Conservation (phyloP, 1,139 yeast species). For the Taphrina deformans region DNA sequence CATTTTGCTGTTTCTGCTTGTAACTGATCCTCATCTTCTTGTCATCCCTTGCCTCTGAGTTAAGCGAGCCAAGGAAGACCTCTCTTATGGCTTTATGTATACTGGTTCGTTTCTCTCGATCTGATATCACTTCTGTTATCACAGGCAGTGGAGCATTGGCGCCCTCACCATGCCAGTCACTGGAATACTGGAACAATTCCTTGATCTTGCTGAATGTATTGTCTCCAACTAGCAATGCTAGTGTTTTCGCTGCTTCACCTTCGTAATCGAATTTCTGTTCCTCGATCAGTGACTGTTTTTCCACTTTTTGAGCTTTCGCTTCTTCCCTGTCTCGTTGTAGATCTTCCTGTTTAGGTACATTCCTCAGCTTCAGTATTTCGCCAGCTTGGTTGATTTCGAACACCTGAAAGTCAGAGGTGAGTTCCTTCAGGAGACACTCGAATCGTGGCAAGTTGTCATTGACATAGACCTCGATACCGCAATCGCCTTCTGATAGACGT, state of each 20-base stretch:
- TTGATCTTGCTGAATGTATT: constrained; percentile 58
- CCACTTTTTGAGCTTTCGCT: constrained; percentile 47
- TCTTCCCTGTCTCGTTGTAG: constrained; percentile 49
- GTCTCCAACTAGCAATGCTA: constrained; percentile 53
- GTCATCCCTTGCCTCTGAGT: constrained; percentile 71
- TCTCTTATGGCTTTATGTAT: constrained; percentile 75
- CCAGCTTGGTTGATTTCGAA: constrained; percentile 23
- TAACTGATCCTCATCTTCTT: constrained; percentile 46
- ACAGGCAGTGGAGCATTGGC: constrained; percentile 22
- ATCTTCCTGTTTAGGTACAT: constrained; percentile 53
- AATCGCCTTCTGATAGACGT: constrained; percentile 51
- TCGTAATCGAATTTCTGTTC: constrained; percentile 33
- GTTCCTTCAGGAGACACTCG: constrained; percentile 57
- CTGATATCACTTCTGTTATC: constrained; percentile 46
- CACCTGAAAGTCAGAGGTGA: constrained; percentile 74
- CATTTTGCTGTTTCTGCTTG: constrained; percentile 44
- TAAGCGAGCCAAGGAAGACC: constrained; percentile 72
- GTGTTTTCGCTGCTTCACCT: constrained; percentile 45
- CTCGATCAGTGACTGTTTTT: constrained; percentile 43
- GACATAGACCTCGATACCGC: constrained; percentile 79
- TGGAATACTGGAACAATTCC: constrained; percentile 57
- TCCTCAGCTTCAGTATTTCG: constrained; percentile 47
- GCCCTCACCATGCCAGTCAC: constrained; percentile 56
- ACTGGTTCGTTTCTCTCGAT: constrained; percentile 69
- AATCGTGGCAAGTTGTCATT: constrained; percentile 56